Conservation (phyloP, 495 filamentous ascomycete species). For the Penicillium argentinense region DNA sequence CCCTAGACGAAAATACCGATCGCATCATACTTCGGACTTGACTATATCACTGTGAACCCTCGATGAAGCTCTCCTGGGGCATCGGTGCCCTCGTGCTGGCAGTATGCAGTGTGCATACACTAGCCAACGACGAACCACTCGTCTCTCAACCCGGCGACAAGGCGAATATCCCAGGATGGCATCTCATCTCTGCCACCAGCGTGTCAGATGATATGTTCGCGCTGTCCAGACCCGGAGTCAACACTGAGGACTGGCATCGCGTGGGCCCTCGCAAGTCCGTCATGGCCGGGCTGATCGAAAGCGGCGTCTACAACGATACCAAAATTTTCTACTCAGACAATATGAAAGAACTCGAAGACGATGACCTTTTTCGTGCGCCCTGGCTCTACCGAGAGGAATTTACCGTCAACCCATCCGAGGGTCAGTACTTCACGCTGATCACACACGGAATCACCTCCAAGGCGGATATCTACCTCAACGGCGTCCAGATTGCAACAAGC, state of each 20-base stretch:
- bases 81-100: background rate
- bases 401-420: slow-evolving; percentile 30
- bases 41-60: no score
- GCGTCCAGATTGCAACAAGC: slow-evolving; percentile 47
- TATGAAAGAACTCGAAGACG: slow-evolving; percentile 40
- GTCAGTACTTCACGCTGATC: slow-evolving; percentile 50
- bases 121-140: slow-evolving; percentile 1
- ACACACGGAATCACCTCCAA: slow-evolving; percentile 62
- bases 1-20: no score
- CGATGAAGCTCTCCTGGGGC: background rate
- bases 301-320: slow-evolving; percentile 53
- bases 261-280: slow-evolving; percentile 53
- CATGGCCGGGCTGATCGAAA: slow-evolving; percentile 57
- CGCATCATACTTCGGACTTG: no score
- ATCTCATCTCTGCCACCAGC: slow-evolving; percentile 49
- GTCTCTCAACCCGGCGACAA: slow-evolving; percentile 28
- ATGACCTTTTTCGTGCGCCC: slow-evolving; percentile 49
- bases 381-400: slow-evolving; percentile 66
- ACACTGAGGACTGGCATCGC: slow-evolving; percentile 55
- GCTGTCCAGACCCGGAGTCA: slow-evolving; percentile 46
- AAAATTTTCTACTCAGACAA: slow-evolving; percentile 59
- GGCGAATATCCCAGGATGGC: slow-evolving; percentile 53
- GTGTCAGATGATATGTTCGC: slow-evolving; percentile 32
- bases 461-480: slow-evolving; percentile 63
- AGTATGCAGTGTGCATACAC: background rate